A percentile compares a stretch with the other conserved stretches of the same genome.
These are phyloP conservation scores for Neopestalotiopsis sp. DNA, from an alignment of 2,329 filamentous ascomycete species.

Conservation along the genomic window DNA sequence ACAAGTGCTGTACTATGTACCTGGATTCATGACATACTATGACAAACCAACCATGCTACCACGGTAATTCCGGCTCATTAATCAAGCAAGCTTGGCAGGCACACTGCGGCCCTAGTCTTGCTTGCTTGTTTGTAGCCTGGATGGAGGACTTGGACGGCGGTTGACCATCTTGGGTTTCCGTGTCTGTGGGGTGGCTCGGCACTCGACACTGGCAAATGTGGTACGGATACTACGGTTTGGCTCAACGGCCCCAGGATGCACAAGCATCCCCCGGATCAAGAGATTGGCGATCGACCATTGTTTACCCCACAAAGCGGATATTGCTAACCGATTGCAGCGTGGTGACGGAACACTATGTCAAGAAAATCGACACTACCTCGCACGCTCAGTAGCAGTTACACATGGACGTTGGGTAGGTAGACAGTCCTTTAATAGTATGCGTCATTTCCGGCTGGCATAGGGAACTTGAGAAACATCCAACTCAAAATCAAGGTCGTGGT, in stretches of 20 bases:
- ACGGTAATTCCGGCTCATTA: neutral
- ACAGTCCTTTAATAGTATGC: neutral
- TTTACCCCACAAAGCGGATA: constrained; percentile 1
- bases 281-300: neutral
- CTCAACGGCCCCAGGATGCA: neutral
- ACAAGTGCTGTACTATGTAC: neutral
- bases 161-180: neutral
- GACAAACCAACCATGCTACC: neutral
- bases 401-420: neutral
- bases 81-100: neutral
- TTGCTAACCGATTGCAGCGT: neutral
- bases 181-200: neutral
- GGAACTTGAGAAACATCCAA: too few species aligned
- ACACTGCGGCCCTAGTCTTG: neutral
- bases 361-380: neutral
- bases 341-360: neutral
- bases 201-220: neutral
- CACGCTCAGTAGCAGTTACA: neutral
- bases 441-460: too few species aligned
- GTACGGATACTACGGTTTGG: neutral
- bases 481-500: too few species aligned
- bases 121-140: neutral
- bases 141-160: neutral
- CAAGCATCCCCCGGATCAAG: neutral
- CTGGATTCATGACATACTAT: neutral